These are phyloP conservation scores for Terana coerulea DNA, from an alignment of 768 basidiomycete species.

Conservation along the genomic window DNA sequence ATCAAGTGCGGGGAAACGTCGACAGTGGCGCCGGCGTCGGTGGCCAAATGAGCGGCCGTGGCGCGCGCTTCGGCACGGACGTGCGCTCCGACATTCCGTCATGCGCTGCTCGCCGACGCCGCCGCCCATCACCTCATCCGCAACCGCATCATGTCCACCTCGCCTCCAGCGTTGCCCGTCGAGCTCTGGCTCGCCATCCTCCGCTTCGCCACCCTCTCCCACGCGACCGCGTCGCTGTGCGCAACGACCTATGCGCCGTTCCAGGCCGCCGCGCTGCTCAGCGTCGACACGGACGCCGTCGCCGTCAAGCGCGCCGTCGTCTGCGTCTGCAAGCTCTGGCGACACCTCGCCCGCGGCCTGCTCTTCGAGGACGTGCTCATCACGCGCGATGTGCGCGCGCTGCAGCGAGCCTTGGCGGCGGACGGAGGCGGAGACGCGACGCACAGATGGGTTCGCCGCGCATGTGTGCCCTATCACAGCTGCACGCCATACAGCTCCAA, in stretches of 20 bases:
- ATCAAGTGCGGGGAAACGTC: too few relatives aligned
- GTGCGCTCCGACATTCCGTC: too few relatives aligned
- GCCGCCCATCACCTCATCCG: too few relatives aligned
- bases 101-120: too few relatives aligned
- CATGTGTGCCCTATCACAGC: conserved; percentile 53
- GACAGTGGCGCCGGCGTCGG: too few relatives aligned
- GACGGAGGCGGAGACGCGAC: conserved; percentile 22
- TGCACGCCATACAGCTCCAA: conserved; percentile 6
- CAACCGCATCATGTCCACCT: too few relatives aligned
- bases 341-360: conserved; percentile 38
- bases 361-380: conserved; percentile 55
- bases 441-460: conserved; percentile 46
- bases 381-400: conserved; percentile 25
- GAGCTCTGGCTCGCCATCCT: conserved; percentile 26
- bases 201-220: conserved; percentile 25
- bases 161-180: conserved; percentile 15
- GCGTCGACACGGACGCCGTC: conserved; percentile 28
- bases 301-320: conserved; percentile 39
- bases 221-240: conserved; percentile 34
- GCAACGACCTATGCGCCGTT: conserved; percentile 46
- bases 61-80: too few relatives aligned
- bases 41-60: too few relatives aligned
- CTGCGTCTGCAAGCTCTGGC: conserved; percentile 58
- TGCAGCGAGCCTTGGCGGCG: conserved; percentile 31
- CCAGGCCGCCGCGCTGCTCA: conserved; percentile 25